Conservation (phyloP, 352 stramenopile genomes). For the Albugo candida region DNA sequence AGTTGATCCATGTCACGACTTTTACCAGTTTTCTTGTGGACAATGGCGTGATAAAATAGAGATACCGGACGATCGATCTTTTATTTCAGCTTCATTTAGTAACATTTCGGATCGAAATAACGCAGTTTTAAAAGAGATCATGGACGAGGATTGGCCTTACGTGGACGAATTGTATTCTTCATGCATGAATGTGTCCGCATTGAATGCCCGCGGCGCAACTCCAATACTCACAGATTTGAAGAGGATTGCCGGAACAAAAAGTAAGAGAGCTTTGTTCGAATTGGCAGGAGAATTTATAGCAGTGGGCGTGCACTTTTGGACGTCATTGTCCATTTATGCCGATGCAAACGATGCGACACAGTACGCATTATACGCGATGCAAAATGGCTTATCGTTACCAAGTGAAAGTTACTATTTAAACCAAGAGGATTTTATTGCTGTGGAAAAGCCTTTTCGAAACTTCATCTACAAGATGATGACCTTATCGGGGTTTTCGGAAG, state of each 20-base stretch:
- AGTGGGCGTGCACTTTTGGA: slow-evolving; percentile 57
- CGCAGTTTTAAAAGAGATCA: slow-evolving; percentile 25
- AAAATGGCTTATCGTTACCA: slow-evolving; percentile 74
- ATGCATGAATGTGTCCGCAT: slow-evolving; percentile 38
- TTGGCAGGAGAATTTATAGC: slow-evolving; percentile 31
- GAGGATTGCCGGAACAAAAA: slow-evolving; percentile 14
- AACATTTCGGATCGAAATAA: slow-evolving; percentile 29
- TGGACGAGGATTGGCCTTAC: slow-evolving; percentile 41
- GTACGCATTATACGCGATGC: slow-evolving; percentile 65
- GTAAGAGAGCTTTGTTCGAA: slow-evolving; percentile 23
- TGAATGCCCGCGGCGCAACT: slow-evolving; percentile 17
- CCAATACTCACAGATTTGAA: slow-evolving; percentile 25
- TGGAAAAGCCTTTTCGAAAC: slow-evolving; percentile 47
- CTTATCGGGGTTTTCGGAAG: slow-evolving; percentile 23
- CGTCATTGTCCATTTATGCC: slow-evolving; percentile 34
- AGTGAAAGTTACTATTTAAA: slow-evolving; percentile 88
- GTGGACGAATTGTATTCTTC: slow-evolving; percentile 34
- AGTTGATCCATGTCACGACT: slow-evolving; percentile 39
- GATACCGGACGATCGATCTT: slow-evolving; percentile 13
- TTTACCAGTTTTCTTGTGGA: slow-evolving; percentile 52
- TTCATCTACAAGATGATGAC: slow-evolving; percentile 62
- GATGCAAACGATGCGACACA: slow-evolving; percentile 74
- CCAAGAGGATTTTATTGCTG: slow-evolving; percentile 44
- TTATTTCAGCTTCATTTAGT: slow-evolving; percentile 21
- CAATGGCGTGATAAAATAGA: slow-evolving; percentile 22